Evolutionary conservation across 2,329 filamentous ascomycete species (phyloP), one percentile per base, ranked within the genome.

Genomic region (Monosporascus ibericus): DNA sequence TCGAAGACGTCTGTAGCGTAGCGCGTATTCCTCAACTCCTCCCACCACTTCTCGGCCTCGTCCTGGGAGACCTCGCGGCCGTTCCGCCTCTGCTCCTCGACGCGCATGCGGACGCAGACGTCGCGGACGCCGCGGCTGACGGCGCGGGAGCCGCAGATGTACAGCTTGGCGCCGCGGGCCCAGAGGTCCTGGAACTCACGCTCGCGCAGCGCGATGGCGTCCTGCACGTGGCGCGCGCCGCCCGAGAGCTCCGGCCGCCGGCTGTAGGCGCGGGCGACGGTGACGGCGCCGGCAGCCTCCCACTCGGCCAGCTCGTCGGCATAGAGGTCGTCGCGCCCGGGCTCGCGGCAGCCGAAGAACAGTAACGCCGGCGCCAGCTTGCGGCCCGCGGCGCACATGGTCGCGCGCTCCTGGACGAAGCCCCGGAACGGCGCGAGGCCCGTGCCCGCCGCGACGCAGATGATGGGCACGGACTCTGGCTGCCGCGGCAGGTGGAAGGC

Each of bases 1-100:
- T 81, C 78, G 71, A 85, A 85, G 15, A 85, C 81, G 68, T 85
- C 82, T 3, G 76, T 80, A 17, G 79, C 77, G 58, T 79, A 85
- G 25, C 82, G 68, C 65, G 78, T 75, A 52, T 84, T 82, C 53
- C 75, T 65, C 49, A 76, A 59, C 30, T 67, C 69, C 36, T 79
- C 75, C 60, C 79, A 78, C 76, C 75, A 80, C 52, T 66, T 67
- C 50, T 66, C 63, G 1, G 72, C 71, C 51, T 70, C 67, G 51
- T 76, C 73, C 30, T 73, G 67, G 1, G 61, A 67, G 1, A 69
- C 55, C 44, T 68, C 65, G 7, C 64, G 64, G 11, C 55, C 63
- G 1, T 63, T 59, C 27, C 63, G 63, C 7, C 57, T 48, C 30
- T 60, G 52, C 30, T 52, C 56, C 44, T 66, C 60, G n/a, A 70